Conservation (phyloP, 192 early-diverging fungal species). For the Jimgerdemannia lactiflua region DNA sequence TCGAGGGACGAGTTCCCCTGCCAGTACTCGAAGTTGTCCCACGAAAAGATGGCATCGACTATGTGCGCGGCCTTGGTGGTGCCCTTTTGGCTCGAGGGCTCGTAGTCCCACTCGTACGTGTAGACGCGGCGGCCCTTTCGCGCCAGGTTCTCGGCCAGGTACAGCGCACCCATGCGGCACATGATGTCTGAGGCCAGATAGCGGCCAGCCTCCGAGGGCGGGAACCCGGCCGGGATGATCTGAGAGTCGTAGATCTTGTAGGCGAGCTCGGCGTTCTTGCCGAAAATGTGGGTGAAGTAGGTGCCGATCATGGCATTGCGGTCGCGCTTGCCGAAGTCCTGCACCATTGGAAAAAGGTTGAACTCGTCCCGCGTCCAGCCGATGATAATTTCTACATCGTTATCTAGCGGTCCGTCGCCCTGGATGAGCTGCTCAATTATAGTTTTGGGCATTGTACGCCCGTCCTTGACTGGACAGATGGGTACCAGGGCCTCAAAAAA, state of each 20-base stretch:
- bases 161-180: conserved; percentile 13
- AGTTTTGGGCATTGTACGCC: background rate
- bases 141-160: conserved; percentile 13
- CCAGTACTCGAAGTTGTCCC: conserved; percentile 24
- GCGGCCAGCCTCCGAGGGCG: conserved; percentile 9
- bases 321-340: conserved; percentile 20
- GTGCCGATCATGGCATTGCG: conserved; percentile 13
- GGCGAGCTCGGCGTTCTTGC: conserved; percentile 15
- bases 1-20: conserved; percentile 20
- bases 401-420: background rate
- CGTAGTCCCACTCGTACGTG: conserved; percentile 26
- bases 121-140: conserved; percentile 11
- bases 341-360: conserved; percentile 20
- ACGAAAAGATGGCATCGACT: conserved; percentile 20
- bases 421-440: conserved; percentile 17
- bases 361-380: conserved; percentile 25
- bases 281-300: conserved; percentile 25
- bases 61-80: conserved; percentile 25
- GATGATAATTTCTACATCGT: conserved; percentile 11
- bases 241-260: conserved; percentile 17
- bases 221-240: conserved; percentile 17
- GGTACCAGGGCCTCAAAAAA: conserved; percentile 21
- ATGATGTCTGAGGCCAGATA: conserved; percentile 25
- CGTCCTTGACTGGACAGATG: conserved; percentile 9
- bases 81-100: conserved; percentile 16